Percentiles rank a stretch among this genome's conserved stretches.
These are phyloP conservation scores for Amylocarpus encephaloides DNA, from an alignment of 2,329 filamentous ascomycete species.

Conservation along the genomic window DNA sequence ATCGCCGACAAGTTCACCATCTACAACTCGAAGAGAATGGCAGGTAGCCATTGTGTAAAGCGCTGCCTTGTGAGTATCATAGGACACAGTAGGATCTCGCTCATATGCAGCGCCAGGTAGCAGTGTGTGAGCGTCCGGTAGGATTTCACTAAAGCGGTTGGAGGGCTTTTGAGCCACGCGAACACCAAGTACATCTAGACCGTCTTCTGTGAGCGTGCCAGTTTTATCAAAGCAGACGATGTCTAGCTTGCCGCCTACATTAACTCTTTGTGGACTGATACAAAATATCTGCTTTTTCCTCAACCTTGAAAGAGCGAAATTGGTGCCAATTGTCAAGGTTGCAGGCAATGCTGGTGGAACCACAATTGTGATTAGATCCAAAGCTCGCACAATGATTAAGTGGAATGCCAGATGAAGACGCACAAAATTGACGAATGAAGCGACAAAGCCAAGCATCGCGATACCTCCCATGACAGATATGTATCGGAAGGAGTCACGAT, in stretches of 20 bases:
- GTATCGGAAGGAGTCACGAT: slow-evolving; percentile 94
- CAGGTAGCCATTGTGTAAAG: slow-evolving; percentile 97
- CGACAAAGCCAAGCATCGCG: slow-evolving; percentile 79
- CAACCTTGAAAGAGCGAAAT: slow-evolving; percentile 81
- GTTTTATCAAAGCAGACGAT: slow-evolving; percentile 99
- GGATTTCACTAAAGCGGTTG: slow-evolving; percentile 66
- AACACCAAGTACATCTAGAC: slow-evolving; percentile 85
- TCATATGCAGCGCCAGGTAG: slow-evolving; percentile 48
- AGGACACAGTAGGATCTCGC: slow-evolving; percentile 53
- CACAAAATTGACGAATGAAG: slow-evolving; percentile 90
- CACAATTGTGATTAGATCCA: slow-evolving; percentile 96
- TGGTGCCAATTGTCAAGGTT: slow-evolving; percentile 92
- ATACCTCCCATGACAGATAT: slow-evolving; percentile 93
- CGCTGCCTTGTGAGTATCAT: slow-evolving; percentile 59
- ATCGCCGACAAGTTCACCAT: slow-evolving; percentile 85
- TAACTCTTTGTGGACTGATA: slow-evolving; percentile 94
- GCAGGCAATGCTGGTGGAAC: slow-evolving; percentile 92
- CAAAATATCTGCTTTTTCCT: slow-evolving; percentile 92
- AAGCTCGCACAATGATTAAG: slow-evolving; percentile 81
- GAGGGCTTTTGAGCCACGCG: slow-evolving; percentile 62
- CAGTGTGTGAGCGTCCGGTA: slow-evolving; percentile 57
- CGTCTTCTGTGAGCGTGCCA: slow-evolving; percentile 95
- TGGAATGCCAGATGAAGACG: slow-evolving; percentile 79
- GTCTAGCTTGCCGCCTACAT: slow-evolving; percentile 92
- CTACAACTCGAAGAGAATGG: slow-evolving; percentile 81